phyloP scores from a whole-genome alignment of 805 yeast genomes.

The Hanseniaspora pseudoguilliermondii region DNA sequence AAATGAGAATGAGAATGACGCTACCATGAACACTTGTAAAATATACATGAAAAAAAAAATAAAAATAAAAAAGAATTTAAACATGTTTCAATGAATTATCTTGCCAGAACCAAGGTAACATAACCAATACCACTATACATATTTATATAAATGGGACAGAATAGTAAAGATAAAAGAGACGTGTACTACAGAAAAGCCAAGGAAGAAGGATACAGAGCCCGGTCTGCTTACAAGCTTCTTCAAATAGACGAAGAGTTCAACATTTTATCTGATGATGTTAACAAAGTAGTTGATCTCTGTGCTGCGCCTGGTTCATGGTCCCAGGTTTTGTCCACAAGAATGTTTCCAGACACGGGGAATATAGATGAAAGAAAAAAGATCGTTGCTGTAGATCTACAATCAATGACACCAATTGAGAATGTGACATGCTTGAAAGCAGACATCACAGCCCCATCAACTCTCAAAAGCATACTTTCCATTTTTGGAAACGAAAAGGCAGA shows the following conservation, averaged over 20 bases:
- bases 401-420: constrained; percentile 91
- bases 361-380: constrained; percentile 42
- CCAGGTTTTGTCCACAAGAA: constrained; percentile 71
- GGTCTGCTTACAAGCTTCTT: constrained; percentile 87
- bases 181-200: constrained; percentile 86
- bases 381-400: constrained; percentile 91
- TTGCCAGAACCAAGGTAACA: neutral
- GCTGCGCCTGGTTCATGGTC: constrained; percentile 99
- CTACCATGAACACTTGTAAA: neutral
- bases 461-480: constrained; percentile 56
- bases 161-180: constrained; percentile 90
- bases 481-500: constrained; percentile 92
- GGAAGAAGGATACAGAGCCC: constrained; percentile 95
- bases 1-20: neutral
- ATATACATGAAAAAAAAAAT: neutral
- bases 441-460: constrained; percentile 88
- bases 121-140: neutral
- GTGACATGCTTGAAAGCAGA: constrained; percentile 90
- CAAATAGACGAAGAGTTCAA: constrained; percentile 87
- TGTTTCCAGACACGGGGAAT: constrained; percentile 33
- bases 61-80: neutral
- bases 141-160: constrained; percentile 59
- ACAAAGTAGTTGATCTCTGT: constrained; percentile 86
- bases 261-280: constrained; percentile 53
- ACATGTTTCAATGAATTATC: neutral